A percentile compares a stretch with the other conserved stretches of the same genome.
These are phyloP conservation scores for Botryotinia calthae DNA, from an alignment of 2,329 filamentous ascomycete species.

Conservation along the genomic window DNA sequence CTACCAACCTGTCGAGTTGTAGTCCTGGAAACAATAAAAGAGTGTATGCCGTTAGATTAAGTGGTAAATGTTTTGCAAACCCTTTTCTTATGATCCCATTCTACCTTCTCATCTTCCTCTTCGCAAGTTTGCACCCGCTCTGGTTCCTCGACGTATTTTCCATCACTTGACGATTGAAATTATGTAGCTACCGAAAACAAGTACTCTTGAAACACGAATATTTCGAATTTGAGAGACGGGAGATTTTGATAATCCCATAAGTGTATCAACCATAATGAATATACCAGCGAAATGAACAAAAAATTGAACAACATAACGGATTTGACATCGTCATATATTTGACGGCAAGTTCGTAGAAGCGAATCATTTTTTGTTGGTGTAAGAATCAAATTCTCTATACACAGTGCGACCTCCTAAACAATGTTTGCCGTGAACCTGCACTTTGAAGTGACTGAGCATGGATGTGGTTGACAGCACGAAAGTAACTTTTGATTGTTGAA, in stretches of 20 bases:
- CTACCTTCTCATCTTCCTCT: neutral
- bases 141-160: too few species aligned
- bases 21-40: neutral
- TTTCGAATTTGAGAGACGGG: neutral
- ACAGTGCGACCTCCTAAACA: too few species aligned
- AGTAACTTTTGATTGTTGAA: neutral
- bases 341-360: neutral
- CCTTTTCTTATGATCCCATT: neutral
- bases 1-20: neutral
- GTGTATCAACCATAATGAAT: neutral
- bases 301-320: neutral
- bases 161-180: neutral
- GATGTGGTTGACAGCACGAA: neutral
- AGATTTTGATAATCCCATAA: neutral
- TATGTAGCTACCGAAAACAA: neutral
- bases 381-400: neutral
- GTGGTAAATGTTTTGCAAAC: too few species aligned
- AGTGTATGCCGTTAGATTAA: too few species aligned
- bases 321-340: neutral
- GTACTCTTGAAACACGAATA: neutral
- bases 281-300: neutral
- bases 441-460: neutral
- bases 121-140: neutral
- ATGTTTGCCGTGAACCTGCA: neutral
- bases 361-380: neutral